phyloP scores from a whole-genome alignment of 768 basidiomycete species.

The Suillus spraguei region DNA sequence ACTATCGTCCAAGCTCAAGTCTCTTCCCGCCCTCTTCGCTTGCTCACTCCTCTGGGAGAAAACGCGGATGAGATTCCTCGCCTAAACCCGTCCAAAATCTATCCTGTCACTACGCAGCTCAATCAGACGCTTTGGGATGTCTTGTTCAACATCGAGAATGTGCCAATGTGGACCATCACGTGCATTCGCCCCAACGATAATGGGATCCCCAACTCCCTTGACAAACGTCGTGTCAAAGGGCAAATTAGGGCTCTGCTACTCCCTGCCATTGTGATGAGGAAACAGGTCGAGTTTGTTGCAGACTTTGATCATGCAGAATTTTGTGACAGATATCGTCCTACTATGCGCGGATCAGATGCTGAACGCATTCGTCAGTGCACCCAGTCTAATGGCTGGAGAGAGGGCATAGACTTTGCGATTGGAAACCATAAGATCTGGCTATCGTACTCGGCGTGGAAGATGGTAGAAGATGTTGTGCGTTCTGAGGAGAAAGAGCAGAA shows the following conservation, averaged over 20 bases:
- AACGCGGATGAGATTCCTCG: slow-evolving; percentile 38
- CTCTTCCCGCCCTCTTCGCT: slow-evolving; percentile 56
- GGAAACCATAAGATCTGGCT: slow-evolving; percentile 60
- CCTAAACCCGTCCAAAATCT: slow-evolving; percentile 53
- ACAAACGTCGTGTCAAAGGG: slow-evolving; percentile 60
- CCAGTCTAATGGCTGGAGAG: slow-evolving; percentile 52
- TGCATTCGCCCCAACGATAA: slow-evolving; percentile 71
- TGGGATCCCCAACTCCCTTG: slow-evolving; percentile 62
- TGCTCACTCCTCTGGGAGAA: slow-evolving; percentile 40
- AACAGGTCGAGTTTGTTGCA: slow-evolving; percentile 51
- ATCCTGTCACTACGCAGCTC: slow-evolving; percentile 60
- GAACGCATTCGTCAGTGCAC: slow-evolving; percentile 55
- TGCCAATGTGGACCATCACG: slow-evolving; percentile 54
- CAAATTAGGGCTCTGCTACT: slow-evolving; percentile 58
- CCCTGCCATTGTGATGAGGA: slow-evolving; percentile 52
- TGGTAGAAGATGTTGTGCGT: slow-evolving; percentile 57
- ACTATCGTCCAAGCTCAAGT: slow-evolving; percentile 69
- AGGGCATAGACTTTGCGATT: slow-evolving; percentile 54
- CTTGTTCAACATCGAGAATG: slow-evolving; percentile 45
- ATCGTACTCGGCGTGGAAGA: slow-evolving; percentile 58
- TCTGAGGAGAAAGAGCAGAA: slow-evolving; percentile 51
- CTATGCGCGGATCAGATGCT: slow-evolving; percentile 46
- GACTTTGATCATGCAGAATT: slow-evolving; percentile 53
- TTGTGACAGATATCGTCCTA: slow-evolving; percentile 55
- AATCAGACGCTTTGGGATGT: slow-evolving; percentile 55